Evolutionary conservation across 1,284 basidiomycete species (phyloP).

Genomic region (Phellinidium pouzarii): DNA sequence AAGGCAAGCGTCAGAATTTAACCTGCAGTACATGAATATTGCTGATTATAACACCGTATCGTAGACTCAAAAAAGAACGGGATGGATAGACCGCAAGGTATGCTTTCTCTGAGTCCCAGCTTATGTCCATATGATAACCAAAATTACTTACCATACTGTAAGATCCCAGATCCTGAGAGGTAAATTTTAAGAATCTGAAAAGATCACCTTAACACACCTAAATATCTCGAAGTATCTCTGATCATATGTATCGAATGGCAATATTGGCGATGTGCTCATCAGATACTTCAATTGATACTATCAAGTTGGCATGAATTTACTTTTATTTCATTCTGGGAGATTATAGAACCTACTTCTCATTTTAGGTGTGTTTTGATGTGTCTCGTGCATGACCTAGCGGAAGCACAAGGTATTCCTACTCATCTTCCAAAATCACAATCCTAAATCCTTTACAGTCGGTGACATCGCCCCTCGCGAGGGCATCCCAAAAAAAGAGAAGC

Average conservation of each 20-base stretch:
- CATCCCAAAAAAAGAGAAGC: slow-evolving; percentile 78
- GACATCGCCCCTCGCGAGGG: slow-evolving; percentile 91
- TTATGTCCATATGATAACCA: no score
- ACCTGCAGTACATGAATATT: background rate
- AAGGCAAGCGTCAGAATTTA: slow-evolving; percentile 48
- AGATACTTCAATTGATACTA: slow-evolving; percentile 65
- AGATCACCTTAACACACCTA: background rate
- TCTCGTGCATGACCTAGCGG: slow-evolving; percentile 92
- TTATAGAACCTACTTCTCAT: slow-evolving; percentile 1
- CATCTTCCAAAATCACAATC: no score
- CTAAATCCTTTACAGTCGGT: slow-evolving; percentile 51
- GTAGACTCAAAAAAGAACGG: slow-evolving; percentile 90
- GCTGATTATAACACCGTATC: background rate
- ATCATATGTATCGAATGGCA: slow-evolving; percentile 98
- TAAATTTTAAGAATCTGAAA: slow-evolving; percentile 25
- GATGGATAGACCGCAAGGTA: slow-evolving; percentile 84
- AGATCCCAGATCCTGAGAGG: slow-evolving; percentile 82
- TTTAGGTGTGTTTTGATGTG: slow-evolving; percentile 83
- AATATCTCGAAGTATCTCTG: slow-evolving; percentile 64
- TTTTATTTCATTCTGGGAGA: background rate
- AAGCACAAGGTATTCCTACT: slow-evolving; percentile 70
- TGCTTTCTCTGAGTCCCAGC: slow-evolving; percentile 21
- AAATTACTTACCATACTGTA: background rate
- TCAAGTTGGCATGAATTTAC: slow-evolving; percentile 47
- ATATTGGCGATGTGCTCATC: slow-evolving; percentile 81